These are phyloP conservation scores for Panellus pusillus DNA, from an alignment of 768 basidiomycete genomes.

Conservation along the genomic window DNA sequence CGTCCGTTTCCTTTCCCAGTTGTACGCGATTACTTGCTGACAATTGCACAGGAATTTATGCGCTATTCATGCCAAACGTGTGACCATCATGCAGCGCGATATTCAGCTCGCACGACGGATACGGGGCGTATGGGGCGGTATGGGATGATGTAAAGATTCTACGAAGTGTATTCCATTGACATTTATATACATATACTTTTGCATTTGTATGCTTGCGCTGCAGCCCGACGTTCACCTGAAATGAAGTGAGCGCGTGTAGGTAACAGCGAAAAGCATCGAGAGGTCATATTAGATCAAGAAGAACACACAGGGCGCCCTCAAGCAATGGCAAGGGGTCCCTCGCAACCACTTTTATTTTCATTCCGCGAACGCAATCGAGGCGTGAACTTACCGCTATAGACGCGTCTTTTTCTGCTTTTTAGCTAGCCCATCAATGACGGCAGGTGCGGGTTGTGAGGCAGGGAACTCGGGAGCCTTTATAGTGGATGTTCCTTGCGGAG, in stretches of 20 bases:
- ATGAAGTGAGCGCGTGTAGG: too few relatives aligned
- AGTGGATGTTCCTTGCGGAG: background rate
- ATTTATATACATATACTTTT: slow-evolving; percentile 1
- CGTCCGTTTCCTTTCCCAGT: slow-evolving; percentile 57
- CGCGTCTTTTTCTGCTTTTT: slow-evolving; percentile 18
- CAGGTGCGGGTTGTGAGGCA: background rate
- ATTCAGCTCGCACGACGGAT: slow-evolving; percentile 96
- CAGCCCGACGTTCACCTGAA: too few relatives aligned
- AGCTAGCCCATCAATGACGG: background rate
- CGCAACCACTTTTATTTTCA: slow-evolving; percentile 78
- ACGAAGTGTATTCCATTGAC: slow-evolving; percentile 13
- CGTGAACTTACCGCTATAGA: slow-evolving; percentile 26
- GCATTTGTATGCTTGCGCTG: too few relatives aligned
- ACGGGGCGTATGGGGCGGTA: slow-evolving; percentile 84
- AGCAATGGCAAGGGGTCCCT: slow-evolving; percentile 56
- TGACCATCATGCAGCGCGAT: slow-evolving; percentile 96
- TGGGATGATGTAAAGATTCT: slow-evolving; percentile 41
- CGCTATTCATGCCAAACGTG: slow-evolving; percentile 96
- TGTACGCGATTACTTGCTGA: slow-evolving; percentile 3
- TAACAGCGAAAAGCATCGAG: background rate
- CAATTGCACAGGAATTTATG: slow-evolving; percentile 75
- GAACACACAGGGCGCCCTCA: slow-evolving; percentile 55
- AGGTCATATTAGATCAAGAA: slow-evolving; percentile 95
- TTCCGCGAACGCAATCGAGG: slow-evolving; percentile 29
- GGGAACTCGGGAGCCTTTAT: slow-evolving; percentile 1